A percentile compares a stretch with the other conserved stretches of the same genome.
Evolutionary conservation across 2,329 filamentous ascomycete species (phyloP).

Genomic region (Fusarium newnesense): DNA sequence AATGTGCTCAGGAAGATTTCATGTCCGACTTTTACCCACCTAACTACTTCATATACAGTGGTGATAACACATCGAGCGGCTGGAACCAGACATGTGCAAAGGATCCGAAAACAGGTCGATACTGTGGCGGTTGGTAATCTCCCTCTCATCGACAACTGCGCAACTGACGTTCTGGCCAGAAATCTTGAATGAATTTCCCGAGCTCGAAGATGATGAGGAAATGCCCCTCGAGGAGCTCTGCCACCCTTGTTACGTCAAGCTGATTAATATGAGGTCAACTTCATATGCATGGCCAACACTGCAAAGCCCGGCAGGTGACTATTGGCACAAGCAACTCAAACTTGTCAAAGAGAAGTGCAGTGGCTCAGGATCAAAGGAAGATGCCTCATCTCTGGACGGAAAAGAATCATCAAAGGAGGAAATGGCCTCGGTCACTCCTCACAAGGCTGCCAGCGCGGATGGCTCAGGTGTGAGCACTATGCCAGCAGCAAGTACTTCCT

Average conservation of each 20-base stretch:
- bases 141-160: rapidly evolving
- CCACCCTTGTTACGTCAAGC: conserved; percentile 3
- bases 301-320: background rate
- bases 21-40: background rate
- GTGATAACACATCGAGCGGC: background rate
- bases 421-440: background rate
- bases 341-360: background rate
- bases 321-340: background rate
- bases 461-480: background rate
- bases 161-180: background rate
- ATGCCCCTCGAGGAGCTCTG: background rate
- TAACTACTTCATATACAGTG: background rate
- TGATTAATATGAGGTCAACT: background rate
- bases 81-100: background rate
- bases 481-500: background rate
- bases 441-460: background rate
- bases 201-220: background rate
- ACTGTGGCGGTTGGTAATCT: background rate
- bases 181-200: background rate
- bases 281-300: background rate
- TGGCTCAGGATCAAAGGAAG: background rate
- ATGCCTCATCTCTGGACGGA: background rate
- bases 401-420: background rate
- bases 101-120: background rate
- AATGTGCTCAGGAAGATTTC: background rate